Conservation (phyloP, 768 basidiomycete genomes). For the Trametes maxima region DNA sequence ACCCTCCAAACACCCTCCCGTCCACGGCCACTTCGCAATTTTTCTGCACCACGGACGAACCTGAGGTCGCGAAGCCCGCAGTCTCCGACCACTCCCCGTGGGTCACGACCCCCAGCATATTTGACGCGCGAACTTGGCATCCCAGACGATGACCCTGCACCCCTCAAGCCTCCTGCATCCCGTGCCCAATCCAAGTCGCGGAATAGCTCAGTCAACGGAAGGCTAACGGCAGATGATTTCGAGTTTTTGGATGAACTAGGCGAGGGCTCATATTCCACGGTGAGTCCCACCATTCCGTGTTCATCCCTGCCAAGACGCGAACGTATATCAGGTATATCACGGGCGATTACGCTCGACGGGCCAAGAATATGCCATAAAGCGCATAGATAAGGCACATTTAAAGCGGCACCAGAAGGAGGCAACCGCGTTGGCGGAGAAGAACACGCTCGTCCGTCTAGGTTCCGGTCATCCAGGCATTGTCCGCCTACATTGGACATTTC, state of each 20-base stretch:
- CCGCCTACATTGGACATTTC: slow-evolving; percentile 80
- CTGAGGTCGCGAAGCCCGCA: slow-evolving; percentile 54
- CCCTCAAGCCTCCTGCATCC: slow-evolving; percentile 28
- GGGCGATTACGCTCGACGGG: slow-evolving; percentile 57
- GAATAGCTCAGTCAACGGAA: slow-evolving; percentile 49
- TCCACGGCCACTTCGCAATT: slow-evolving; percentile 60
- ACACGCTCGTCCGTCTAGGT: slow-evolving; percentile 65
- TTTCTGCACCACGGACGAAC: slow-evolving; percentile 52
- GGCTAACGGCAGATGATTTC: slow-evolving; percentile 61
- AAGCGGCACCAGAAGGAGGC: slow-evolving; percentile 76
- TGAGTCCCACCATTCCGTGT: slow-evolving; percentile 38
- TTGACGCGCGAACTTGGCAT: slow-evolving; percentile 59
- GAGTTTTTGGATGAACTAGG: slow-evolving; percentile 74
- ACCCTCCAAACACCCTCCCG: slow-evolving; percentile 44
- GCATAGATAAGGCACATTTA: slow-evolving; percentile 83
- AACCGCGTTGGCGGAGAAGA: slow-evolving; percentile 80
- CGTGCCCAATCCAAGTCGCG: slow-evolving; percentile 41
- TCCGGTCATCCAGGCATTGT: slow-evolving; percentile 81
- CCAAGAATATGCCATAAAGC: slow-evolving; percentile 75
- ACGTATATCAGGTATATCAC: slow-evolving; percentile 51
- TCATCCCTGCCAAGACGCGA: background rate
- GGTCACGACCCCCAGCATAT: slow-evolving; percentile 52
- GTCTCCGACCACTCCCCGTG: slow-evolving; percentile 41
- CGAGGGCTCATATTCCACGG: slow-evolving; percentile 83
- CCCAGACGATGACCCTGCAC: slow-evolving; percentile 32